A percentile compares a stretch with the other conserved stretches of the same genome.
phyloP scores from a whole-genome alignment of 2,329 filamentous ascomycete genomes.

The Thelonectria olida region DNA sequence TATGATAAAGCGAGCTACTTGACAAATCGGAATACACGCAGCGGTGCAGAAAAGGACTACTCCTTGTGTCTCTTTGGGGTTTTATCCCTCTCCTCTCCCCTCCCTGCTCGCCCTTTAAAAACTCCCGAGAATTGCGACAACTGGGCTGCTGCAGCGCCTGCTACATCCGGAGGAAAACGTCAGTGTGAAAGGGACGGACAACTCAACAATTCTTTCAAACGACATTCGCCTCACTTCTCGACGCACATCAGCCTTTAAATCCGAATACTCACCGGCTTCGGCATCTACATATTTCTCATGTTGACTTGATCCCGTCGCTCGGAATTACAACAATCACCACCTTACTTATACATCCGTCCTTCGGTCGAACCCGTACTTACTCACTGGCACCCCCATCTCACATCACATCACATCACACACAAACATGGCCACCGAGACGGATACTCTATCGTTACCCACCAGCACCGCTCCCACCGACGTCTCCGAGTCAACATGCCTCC shows the following conservation, averaged over 20 bases:
- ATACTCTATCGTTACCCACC: conserved; percentile 44
- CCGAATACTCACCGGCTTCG: neutral
- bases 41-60: too few relatives aligned
- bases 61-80: too few relatives aligned
- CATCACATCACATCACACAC: neutral
- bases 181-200: too few relatives aligned
- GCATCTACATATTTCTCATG: neutral
- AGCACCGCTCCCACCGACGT: conserved; percentile 45
- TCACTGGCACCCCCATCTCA: neutral
- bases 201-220: neutral
- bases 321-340: neutral
- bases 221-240: too few relatives aligned
- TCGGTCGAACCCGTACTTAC: neutral
- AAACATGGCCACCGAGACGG: conserved; percentile 46
- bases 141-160: too few relatives aligned
- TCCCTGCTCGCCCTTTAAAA: too few relatives aligned
- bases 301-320: neutral
- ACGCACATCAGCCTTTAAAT: neutral
- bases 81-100: too few relatives aligned
- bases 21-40: too few relatives aligned
- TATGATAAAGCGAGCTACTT: too few relatives aligned
- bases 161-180: too few relatives aligned
- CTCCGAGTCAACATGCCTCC: conserved; percentile 41
- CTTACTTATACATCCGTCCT: neutral
- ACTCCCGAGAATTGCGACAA: too few relatives aligned